phyloP scores from a whole-genome alignment of 2,329 filamentous ascomycete genomes.

The Colletotrichum lupini region DNA sequence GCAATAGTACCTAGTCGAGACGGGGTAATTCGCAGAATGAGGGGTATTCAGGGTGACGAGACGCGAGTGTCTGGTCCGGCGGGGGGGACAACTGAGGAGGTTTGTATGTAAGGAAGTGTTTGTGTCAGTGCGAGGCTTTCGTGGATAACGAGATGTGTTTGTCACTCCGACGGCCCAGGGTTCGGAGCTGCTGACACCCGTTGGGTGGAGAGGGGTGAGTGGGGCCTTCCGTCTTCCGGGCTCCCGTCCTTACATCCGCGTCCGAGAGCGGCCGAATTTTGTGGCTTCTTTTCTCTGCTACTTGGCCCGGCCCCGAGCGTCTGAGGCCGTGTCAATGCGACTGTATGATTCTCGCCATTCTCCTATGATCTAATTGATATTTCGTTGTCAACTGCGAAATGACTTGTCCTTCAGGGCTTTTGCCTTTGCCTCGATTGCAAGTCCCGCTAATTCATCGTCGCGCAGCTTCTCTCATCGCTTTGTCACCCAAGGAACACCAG shows the following conservation, averaged over 20 bases:
- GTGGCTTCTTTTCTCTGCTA: not conserved
- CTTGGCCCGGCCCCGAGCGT: not conserved
- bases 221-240: conserved; percentile 24
- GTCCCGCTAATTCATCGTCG: not conserved
- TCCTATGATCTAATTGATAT: not conserved
- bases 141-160: not conserved
- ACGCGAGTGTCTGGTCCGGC: not conserved
- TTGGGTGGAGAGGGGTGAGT: conserved; percentile 2
- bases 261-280: conserved; percentile 3
- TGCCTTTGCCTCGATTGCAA: not conserved
- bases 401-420: not conserved
- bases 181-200: conserved; percentile 8
- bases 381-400: not conserved
- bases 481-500: not conserved
- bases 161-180: not conserved
- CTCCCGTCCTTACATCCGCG: conserved; percentile 18
- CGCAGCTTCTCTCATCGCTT: not conserved
- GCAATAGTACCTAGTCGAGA: not conserved
- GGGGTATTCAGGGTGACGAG: not conserved
- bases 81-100: not conserved
- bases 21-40: not conserved
- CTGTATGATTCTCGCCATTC: not conserved
- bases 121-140: not conserved
- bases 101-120: not conserved
- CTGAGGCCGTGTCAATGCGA: not conserved